Evolutionary conservation across 768 basidiomycete genomes (phyloP), one percentile per base, ranked within the genome.

Genomic region (Psilocybe cyanescens): DNA sequence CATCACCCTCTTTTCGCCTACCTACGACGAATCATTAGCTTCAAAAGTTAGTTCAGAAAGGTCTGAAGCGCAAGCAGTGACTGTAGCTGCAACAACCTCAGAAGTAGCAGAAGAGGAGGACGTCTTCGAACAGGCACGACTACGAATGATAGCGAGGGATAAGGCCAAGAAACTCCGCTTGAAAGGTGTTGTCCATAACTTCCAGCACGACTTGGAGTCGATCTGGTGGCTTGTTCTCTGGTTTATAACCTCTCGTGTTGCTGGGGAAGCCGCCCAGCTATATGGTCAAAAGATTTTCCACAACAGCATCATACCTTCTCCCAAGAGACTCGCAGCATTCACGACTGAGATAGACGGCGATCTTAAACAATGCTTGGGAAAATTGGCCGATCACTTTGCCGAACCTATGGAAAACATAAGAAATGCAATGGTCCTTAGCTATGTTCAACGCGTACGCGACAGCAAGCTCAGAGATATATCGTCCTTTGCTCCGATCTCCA

Each of bases 121-220:
- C 14, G 5, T 44, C 7, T 44, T 8, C 41, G 14, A 14, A 4
- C 8, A 12, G 14, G 8, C 41, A 17, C 8, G 12, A 12, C 7
- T 14, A 44, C 7, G 14, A 16, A 4, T 14, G 12, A 12, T 17
- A 16, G 41, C 41, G 4, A 7, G 41, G 14, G 41, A 44, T 4
- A 44, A 44, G 14, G 12, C 4, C 5, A 12, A 16, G 41, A 44
- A 44, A 44, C 14, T 19, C 19, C 19, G 19, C 19, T 19, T 1
- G 19, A 19, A 44, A 17, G 41, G 41, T 16, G 5, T 45, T 19
- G 12, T 51, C 29, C 46, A 46, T 53, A 51, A 44, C 39, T 31
- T n/a, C 35, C 14, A 61, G 29, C 31, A 62, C 54, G 48, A 67
- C 45, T 17, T 55, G 12, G 37, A 51, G 19, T 29, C 59, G 30